Evolutionary conservation across 257 asterid genomes (phyloP).

Genomic region (Rubia yunnanensis): DNA sequence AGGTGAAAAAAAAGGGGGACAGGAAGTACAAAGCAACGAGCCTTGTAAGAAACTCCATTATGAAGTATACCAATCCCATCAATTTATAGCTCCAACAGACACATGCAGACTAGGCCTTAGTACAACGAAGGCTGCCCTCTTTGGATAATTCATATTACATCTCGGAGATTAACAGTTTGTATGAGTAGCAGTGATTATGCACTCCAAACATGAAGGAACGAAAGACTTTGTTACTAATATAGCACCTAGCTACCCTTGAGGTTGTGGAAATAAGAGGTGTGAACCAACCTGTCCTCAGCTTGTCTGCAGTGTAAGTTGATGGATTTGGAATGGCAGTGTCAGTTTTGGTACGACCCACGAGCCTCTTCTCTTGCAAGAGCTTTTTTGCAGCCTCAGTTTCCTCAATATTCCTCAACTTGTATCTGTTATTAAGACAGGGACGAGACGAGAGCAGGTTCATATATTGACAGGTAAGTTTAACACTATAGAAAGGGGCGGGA

Average conservation of each 20-base stretch:
- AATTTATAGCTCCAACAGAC: neutral
- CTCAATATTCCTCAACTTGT: slow-evolving; percentile 82
- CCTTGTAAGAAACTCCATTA: neutral
- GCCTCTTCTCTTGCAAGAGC: slow-evolving; percentile 89
- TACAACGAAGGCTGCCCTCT: neutral
- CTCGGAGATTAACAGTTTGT: neutral
- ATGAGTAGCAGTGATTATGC: no score
- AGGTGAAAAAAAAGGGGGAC: no score
- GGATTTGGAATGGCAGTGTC: slow-evolving; percentile 67
- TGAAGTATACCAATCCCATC: neutral
- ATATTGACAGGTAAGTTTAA: no score
- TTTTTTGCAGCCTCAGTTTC: slow-evolving; percentile 98
- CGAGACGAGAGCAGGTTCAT: neutral
- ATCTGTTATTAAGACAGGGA: slow-evolving; percentile 48
- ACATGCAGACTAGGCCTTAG: neutral
- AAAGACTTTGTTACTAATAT: no score
- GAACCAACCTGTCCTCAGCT: slow-evolving; percentile 66
- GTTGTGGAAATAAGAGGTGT: slow-evolving; percentile 5
- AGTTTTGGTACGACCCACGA: slow-evolving; percentile 51
- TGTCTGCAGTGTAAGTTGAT: slow-evolving; percentile 89
- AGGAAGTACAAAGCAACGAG: no score
- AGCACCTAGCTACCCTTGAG: neutral
- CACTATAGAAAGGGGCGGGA: slow-evolving; percentile 5
- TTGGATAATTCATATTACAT: neutral
- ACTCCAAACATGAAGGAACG: no score